Conservation (phyloP, 2,329 filamentous ascomycete species). For the Fusarium longipes region DNA sequence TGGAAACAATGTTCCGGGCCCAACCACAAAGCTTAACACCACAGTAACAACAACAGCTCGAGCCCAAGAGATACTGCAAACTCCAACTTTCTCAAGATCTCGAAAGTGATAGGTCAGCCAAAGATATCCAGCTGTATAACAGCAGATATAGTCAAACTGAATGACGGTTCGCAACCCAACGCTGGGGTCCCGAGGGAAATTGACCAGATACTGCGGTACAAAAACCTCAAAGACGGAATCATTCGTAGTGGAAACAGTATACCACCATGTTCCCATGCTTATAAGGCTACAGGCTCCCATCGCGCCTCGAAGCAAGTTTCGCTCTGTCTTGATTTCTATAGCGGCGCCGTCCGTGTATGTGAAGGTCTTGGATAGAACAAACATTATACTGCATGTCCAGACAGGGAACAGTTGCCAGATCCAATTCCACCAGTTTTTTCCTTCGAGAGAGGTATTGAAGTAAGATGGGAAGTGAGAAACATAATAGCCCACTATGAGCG, state of each 20-base stretch:
- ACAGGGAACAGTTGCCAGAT: constrained; percentile 48
- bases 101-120: constrained; percentile 43
- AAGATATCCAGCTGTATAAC: constrained; percentile 28
- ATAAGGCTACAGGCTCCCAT: constrained; percentile 1
- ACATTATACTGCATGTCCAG: constrained; percentile 38
- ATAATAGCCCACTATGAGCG: constrained; percentile 34
- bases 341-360: not conserved
- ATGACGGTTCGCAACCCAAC: constrained; percentile 38
- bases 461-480: constrained; percentile 34
- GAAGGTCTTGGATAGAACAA: constrained; percentile 18
- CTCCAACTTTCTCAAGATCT: constrained; percentile 39
- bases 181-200: constrained; percentile 22
- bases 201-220: constrained; percentile 41
- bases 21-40: constrained; percentile 5
- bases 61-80: constrained; percentile 21
- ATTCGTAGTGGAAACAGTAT: constrained; percentile 7
- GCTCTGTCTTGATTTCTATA: accelerated
- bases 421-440: constrained; percentile 48
- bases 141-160: constrained; percentile 47
- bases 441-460: constrained; percentile 38
- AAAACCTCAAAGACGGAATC: constrained; percentile 30
- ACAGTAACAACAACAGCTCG: not conserved
- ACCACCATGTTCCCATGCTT: constrained; percentile 39
- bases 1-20: constrained; percentile 33
- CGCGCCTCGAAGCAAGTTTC: not conserved